phyloP scores from a whole-genome alignment of 192 early-diverging fungal species.

The Lobosporangium transversale region DNA sequence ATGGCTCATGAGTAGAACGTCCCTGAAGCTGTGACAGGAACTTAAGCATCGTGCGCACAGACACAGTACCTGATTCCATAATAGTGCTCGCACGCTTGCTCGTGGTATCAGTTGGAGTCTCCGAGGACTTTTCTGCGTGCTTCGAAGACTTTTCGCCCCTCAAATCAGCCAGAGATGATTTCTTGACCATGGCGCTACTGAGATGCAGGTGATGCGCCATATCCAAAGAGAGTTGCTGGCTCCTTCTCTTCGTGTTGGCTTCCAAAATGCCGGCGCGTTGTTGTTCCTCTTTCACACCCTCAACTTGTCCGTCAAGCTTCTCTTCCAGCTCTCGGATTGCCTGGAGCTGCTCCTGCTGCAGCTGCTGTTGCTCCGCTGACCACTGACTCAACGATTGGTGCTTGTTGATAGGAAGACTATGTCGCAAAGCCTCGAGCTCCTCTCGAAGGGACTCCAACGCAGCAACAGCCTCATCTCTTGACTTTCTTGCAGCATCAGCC shows the following conservation, averaged over 20 bases:
- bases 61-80: slow-evolving; percentile 21
- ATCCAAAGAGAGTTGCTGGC: slow-evolving; percentile 43
- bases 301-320: slow-evolving; percentile 41
- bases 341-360: slow-evolving; percentile 45
- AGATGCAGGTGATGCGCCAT: slow-evolving; percentile 49
- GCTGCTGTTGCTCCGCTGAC: slow-evolving; percentile 46
- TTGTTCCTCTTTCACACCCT: slow-evolving; percentile 46
- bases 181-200: slow-evolving; percentile 33
- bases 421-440: slow-evolving; percentile 46
- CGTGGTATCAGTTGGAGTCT: neutral
- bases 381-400: slow-evolving; percentile 49
- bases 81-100: slow-evolving; percentile 1
- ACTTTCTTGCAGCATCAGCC: slow-evolving; percentile 47
- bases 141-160: neutral
- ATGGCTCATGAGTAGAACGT: neutral
- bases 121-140: neutral
- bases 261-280: slow-evolving; percentile 39
- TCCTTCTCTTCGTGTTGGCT: slow-evolving; percentile 46
- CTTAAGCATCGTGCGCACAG: slow-evolving; percentile 47
- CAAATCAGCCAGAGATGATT: neutral
- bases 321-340: slow-evolving; percentile 40
- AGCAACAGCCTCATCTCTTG: slow-evolving; percentile 41
- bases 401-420: slow-evolving; percentile 46
- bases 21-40: slow-evolving; percentile 51
- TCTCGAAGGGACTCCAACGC: slow-evolving; percentile 38